Percentiles rank a stretch among this genome's conserved stretches.
phyloP scores from a whole-genome alignment of 225 moss, liverwort and hornwort genomes.

The Sphagnum tenellum region DNA sequence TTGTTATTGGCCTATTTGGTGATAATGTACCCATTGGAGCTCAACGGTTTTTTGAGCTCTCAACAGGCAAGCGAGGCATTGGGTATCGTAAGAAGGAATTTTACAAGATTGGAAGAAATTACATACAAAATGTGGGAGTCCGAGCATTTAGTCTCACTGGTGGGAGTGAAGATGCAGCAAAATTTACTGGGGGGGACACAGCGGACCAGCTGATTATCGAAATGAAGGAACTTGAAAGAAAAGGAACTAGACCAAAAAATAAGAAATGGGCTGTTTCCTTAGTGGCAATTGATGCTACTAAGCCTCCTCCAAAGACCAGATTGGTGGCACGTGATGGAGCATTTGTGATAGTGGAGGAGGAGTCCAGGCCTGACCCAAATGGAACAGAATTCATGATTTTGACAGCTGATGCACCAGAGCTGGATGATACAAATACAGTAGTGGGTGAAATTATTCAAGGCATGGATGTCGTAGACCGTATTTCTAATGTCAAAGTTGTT shows the following conservation, averaged over 20 bases:
- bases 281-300: constrained; percentile 62
- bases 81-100: constrained; percentile 81
- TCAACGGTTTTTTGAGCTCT: constrained; percentile 75
- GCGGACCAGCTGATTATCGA: constrained; percentile 54
- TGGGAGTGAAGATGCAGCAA: constrained; percentile 51
- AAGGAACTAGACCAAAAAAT: constrained; percentile 50
- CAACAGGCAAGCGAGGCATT: constrained; percentile 59
- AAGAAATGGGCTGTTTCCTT: constrained; percentile 65
- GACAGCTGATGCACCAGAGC: constrained; percentile 56
- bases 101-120: constrained; percentile 62
- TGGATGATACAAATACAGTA: constrained; percentile 73
- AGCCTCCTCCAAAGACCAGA: constrained; percentile 76
- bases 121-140: constrained; percentile 82
- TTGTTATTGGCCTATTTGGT: constrained; percentile 77
- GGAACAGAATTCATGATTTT: constrained; percentile 91
- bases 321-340: constrained; percentile 65
- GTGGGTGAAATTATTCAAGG: constrained; percentile 74
- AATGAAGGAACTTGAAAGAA: constrained; percentile 59
- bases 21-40: constrained; percentile 66
- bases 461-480: constrained; percentile 65
- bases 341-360: constrained; percentile 63
- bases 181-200: constrained; percentile 69
- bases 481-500: constrained; percentile 69
- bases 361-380: constrained; percentile 64
- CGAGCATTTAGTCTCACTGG: constrained; percentile 73